phyloP scores from a whole-genome alignment of 768 basidiomycete species.

The Tylopilus rubrobrunneus region DNA sequence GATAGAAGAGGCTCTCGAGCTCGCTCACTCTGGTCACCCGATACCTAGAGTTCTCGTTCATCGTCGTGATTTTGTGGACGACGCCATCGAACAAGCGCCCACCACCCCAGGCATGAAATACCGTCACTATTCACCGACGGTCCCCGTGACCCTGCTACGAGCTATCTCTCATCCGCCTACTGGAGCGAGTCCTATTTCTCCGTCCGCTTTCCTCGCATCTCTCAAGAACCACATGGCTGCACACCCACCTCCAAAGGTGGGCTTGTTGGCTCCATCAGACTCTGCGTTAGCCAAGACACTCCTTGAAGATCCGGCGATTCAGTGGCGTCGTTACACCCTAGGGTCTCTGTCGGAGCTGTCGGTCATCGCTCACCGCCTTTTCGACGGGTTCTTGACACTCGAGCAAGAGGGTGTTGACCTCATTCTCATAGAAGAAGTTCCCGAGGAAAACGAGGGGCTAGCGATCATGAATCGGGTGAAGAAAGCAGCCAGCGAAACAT shows the following conservation, averaged over 20 bases:
- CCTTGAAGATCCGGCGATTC: conserved; percentile 33
- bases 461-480: conserved; percentile 93
- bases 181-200: conserved; percentile 28
- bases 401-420: conserved; percentile 73
- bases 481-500: conserved; percentile 74
- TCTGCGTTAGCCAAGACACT: conserved; percentile 37
- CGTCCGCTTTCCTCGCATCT: conserved; percentile 40
- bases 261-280: conserved; percentile 64
- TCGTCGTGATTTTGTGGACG: conserved; percentile 70
- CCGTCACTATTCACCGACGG: conserved; percentile 89
- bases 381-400: conserved; percentile 80
- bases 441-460: conserved; percentile 77
- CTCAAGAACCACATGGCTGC: conserved; percentile 28
- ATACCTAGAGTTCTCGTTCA: conserved; percentile 73
- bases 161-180: conserved; percentile 43
- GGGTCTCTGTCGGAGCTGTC: conserved; percentile 54
- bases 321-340: conserved; percentile 55
- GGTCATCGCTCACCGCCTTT: conserved; percentile 74
- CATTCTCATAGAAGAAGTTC: conserved; percentile 82
- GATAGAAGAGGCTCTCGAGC: conserved; percentile 56
- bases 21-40: conserved; percentile 34
- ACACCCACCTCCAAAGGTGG: conserved; percentile 42
- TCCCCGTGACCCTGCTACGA: conserved; percentile 76
- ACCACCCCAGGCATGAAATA: conserved; percentile 99
- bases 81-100: conserved; percentile 68